Conservation (phyloP, 352 stramenopile genomes). For the Phytophthora pluvialis region DNA sequence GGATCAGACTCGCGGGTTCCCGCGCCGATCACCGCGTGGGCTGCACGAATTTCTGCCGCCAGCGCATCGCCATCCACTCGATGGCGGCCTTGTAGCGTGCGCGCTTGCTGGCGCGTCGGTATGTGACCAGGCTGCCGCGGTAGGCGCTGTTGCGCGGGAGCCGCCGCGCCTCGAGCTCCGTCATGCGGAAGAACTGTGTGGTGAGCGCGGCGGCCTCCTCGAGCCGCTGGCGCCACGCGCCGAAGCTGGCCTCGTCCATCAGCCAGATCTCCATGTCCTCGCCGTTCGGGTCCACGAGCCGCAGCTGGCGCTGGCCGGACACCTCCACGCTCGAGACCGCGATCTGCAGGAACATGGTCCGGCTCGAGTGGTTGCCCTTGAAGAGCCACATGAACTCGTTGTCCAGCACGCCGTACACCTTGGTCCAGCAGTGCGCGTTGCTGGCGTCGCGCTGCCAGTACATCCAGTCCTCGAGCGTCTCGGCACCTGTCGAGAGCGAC, state of each 20-base stretch:
- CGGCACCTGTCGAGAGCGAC: constrained; percentile 36
- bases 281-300: constrained; percentile 76
- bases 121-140: constrained; percentile 70
- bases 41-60: constrained; percentile 40
- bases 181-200: constrained; percentile 68
- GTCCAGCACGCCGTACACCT: constrained; percentile 80
- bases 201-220: constrained; percentile 69
- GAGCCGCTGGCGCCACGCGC: constrained; percentile 57
- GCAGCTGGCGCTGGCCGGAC: constrained; percentile 68
- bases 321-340: constrained; percentile 72
- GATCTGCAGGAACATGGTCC: constrained; percentile 78
- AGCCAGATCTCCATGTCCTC: constrained; percentile 82
- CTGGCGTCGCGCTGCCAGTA: constrained; percentile 83
- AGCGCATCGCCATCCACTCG: constrained; percentile 47
- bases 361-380: constrained; percentile 61
- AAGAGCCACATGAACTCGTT: constrained; percentile 87
- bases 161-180: constrained; percentile 55
- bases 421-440: constrained; percentile 80
- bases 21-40: constrained; percentile 17
- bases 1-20: constrained; percentile 1
- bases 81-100: constrained; percentile 55
- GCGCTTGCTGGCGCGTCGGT: constrained; percentile 61
- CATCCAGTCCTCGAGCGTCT: constrained; percentile 77
- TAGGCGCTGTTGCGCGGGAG: constrained; percentile 70
- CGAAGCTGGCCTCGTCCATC: constrained; percentile 57